Base-by-base conservation (phyloP, 1,284 basidiomycete genomes). In the Sporisorium reilianum region DNA sequence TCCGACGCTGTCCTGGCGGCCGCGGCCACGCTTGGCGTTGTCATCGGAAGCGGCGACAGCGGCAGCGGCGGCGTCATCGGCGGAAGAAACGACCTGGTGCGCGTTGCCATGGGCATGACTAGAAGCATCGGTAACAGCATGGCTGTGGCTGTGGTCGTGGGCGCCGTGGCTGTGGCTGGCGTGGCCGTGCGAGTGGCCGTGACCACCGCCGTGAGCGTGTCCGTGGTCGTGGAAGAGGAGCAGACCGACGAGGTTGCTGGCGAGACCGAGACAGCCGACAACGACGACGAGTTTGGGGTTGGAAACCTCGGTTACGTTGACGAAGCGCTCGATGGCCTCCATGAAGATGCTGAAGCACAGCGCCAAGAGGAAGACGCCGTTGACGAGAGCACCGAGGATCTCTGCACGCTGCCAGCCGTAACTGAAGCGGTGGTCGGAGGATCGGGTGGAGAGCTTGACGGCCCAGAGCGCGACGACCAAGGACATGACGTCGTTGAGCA, bases 381-480 rank as follows among this genome's bases (percentile, higher is more conserved):
- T 99, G 81, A 98, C 87, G 49, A 99, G 88, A 0, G 85, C 82
- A 46, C 83, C 83, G 9, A 99, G 89, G 68, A 99, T 97, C 84
- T 99, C 97, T n/a, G 97, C 97, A 62, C 97, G 89, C 86, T 99
- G 96, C 95, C 95, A 98, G 22, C 94, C 94, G 82, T 96, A 97
- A 2, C 93, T 93, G 85, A 94, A 95, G 42, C 90, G 89, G 45
- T 85, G 80, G 34, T 86, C 85, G 0, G 83, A 86, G 26, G 90
- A 89, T n/a, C 71, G 68, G 12, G 70, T 72, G 23, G 70, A 68
- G 25, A 72, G 69, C 56, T 92, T 95, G 87, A 99, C 97, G 14
- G 97, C 96, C 86, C 98, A 98, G 3, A 99, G 89, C 1, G 95
- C 96, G 55, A 99, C 95, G 60, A 96, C 85, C 69, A 99, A 88